phyloP scores from a whole-genome alignment of 257 asterid species.

The Coffea eugenioides region DNA sequence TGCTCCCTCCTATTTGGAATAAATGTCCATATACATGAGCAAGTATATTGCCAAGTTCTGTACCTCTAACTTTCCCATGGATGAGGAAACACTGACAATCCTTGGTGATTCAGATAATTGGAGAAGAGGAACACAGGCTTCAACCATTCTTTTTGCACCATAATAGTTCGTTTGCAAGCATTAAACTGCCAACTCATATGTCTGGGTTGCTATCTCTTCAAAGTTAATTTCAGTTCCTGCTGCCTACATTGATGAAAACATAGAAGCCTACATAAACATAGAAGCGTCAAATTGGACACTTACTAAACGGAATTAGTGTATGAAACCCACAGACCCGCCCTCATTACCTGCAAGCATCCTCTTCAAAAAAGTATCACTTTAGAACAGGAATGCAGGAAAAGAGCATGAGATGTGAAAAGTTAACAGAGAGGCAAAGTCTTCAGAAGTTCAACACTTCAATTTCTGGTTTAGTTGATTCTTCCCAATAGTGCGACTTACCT shows the following conservation, averaged over 20 bases:
- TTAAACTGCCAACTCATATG: constrained; percentile 33
- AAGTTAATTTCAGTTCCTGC: constrained; percentile 23
- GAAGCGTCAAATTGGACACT: too few relatives aligned
- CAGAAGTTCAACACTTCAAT: neutral
- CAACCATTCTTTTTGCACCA: constrained; percentile 46
- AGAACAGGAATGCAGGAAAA: neutral
- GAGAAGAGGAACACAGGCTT: constrained; percentile 56
- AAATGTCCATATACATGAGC: neutral
- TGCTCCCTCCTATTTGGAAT: neutral
- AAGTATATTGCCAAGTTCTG: neutral
- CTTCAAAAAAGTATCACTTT: neutral
- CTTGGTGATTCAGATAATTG: constrained; percentile 49
- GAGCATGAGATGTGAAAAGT: neutral
- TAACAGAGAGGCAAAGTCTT: neutral
- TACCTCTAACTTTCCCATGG: constrained; percentile 25
- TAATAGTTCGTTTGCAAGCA: constrained; percentile 48
- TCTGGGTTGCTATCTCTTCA: constrained; percentile 17
- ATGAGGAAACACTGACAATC: constrained; percentile 51
- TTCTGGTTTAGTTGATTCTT: neutral
- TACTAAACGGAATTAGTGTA: neutral
- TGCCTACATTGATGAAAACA: constrained; percentile 20
- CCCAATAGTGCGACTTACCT: neutral
- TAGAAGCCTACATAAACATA: too few relatives aligned
- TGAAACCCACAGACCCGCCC: neutral
- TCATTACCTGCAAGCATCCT: neutral